Conservation (phyloP, 192 early-diverging fungal species). For the Chytriomyces hyalinus region DNA sequence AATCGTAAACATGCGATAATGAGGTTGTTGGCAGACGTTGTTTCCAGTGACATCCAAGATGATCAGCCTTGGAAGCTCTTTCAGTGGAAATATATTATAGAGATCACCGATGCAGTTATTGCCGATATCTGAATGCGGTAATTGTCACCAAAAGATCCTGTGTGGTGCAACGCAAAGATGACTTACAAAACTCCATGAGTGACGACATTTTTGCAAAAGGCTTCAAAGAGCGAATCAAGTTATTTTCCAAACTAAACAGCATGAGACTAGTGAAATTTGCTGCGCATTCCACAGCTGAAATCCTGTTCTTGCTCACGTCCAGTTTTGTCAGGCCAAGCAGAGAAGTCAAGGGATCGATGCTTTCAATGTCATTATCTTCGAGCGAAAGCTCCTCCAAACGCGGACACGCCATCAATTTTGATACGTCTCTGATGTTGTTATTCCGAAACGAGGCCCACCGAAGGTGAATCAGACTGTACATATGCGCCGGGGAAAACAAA, state of each 20-base stretch:
- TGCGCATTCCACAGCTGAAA: slow-evolving; percentile 48
- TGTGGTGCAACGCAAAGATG: slow-evolving; percentile 5
- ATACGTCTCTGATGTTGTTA: slow-evolving; percentile 58
- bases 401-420: slow-evolving; percentile 41
- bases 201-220: slow-evolving; percentile 54
- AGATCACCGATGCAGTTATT: slow-evolving; percentile 60
- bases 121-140: slow-evolving; percentile 51
- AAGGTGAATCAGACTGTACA: slow-evolving; percentile 45
- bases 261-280: slow-evolving; percentile 53
- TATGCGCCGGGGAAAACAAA: not conserved
- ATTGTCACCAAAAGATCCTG: slow-evolving; percentile 18
- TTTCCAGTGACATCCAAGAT: slow-evolving; percentile 70
- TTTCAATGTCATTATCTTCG: slow-evolving; percentile 63
- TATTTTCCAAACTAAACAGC: slow-evolving; percentile 62
- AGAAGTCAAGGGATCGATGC: slow-evolving; percentile 50
- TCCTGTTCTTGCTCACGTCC: slow-evolving; percentile 59
- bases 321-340: slow-evolving; percentile 54
- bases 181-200: slow-evolving; percentile 65
- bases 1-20: slow-evolving; percentile 63
- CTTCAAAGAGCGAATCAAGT: slow-evolving; percentile 49
- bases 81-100: slow-evolving; percentile 63
- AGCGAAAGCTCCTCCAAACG: slow-evolving; percentile 59
- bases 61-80: slow-evolving; percentile 61
- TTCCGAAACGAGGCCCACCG: slow-evolving; percentile 64
- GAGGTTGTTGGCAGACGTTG: slow-evolving; percentile 51